Evolutionary conservation across 352 stramenopile genomes (phyloP).

Genomic region (Globisporangium solare): DNA sequence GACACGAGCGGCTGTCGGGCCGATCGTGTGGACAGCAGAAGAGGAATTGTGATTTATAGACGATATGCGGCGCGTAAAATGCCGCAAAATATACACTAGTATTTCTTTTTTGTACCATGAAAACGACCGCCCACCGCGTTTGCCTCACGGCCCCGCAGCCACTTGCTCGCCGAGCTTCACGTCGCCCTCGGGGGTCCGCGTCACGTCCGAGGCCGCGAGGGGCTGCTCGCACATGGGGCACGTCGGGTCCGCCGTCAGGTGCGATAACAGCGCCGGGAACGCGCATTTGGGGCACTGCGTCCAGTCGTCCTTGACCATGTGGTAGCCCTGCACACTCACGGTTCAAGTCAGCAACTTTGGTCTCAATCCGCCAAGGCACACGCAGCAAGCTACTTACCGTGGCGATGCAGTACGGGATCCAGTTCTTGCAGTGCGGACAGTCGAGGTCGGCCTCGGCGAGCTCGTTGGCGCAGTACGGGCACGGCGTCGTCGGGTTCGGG

Average conservation of each 20-base stretch:
- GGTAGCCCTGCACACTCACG: constrained; percentile 60
- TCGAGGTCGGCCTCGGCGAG: constrained; percentile 87
- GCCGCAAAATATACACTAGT: constrained; percentile 1
- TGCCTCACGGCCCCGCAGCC: constrained; percentile 6
- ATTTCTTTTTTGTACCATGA: neutral
- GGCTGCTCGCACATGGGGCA: constrained; percentile 80
- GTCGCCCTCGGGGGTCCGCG: constrained; percentile 36
- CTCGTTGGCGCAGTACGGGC: constrained; percentile 76
- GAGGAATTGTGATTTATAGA: constrained; percentile 5
- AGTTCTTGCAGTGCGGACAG: constrained; percentile 89
- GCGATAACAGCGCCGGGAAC: constrained; percentile 88
- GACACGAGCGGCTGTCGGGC: constrained; percentile 1
- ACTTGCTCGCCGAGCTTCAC: constrained; percentile 29
- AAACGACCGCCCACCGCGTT: neutral
- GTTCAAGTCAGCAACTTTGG: constrained; percentile 1
- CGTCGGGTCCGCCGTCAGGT: constrained; percentile 69
- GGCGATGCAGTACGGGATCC: constrained; percentile 91
- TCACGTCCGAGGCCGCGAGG: constrained; percentile 26
- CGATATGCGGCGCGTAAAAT: neutral
- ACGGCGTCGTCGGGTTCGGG: constrained; percentile 64
- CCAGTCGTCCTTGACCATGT: constrained; percentile 94
- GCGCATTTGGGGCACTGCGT: constrained; percentile 84
- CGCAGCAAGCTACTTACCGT: constrained; percentile 43
- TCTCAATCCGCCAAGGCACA: no score
- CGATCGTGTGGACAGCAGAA: neutral